Evolutionary conservation across 2,329 filamentous ascomycete genomes (phyloP).

Genomic region (Niveomyces coronatus): DNA sequence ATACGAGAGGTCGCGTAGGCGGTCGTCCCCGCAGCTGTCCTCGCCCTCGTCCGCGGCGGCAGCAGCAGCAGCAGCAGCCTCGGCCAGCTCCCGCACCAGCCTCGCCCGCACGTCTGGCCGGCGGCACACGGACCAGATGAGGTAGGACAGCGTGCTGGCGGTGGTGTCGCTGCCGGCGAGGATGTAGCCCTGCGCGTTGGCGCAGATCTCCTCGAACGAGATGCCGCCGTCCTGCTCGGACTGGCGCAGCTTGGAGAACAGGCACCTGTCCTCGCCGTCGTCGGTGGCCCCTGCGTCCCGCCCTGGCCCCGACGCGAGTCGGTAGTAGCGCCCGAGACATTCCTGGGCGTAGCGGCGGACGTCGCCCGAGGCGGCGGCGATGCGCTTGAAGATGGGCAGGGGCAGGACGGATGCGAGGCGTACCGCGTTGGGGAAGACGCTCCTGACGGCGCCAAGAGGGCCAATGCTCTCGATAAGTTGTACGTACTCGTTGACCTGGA

Average conservation of each 20-base stretch:
- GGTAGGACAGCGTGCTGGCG: conserved; percentile 34
- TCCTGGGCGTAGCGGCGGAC: neutral
- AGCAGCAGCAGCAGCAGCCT: conserved; percentile 17
- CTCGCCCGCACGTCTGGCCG: conserved; percentile 13
- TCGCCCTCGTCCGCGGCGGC: no score
- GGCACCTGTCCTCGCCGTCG: neutral
- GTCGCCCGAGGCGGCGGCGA: neutral
- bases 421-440: neutral
- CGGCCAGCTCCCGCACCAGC: conserved; percentile 17
- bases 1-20: conserved; percentile 25
- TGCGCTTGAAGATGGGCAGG: neutral
- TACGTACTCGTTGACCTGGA: neutral
- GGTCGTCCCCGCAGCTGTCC: conserved; percentile 14
- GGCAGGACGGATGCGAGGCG: neutral
- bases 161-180: conserved; percentile 39
- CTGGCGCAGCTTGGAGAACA: neutral
- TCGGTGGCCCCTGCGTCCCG: no score
- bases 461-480: neutral
- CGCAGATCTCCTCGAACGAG: neutral
- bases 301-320: neutral
- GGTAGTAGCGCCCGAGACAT: neutral
- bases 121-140: conserved; percentile 25
- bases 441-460: neutral
- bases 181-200: conserved; percentile 23
- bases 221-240: neutral